Evolutionary conservation across 345 rosid genomes (phyloP).

Genomic region (Eucalyptus grandis): DNA sequence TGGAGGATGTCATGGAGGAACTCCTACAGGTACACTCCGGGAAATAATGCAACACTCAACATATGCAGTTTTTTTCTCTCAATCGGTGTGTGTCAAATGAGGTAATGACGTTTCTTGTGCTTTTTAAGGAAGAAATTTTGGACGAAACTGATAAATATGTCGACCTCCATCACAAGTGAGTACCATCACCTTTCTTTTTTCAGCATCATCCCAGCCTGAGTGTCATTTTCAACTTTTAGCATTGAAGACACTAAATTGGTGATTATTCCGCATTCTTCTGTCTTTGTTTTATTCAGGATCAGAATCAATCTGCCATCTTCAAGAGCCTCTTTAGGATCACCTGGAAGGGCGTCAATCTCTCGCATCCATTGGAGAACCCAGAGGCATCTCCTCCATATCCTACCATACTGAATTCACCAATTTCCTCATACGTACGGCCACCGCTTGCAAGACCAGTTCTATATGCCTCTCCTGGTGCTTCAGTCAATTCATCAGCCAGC

Average conservation of each 20-base stretch:
- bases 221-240: not conserved
- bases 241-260: not conserved
- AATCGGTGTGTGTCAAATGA: not conserved
- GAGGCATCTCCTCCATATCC: not conserved
- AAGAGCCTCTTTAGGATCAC: not conserved
- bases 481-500: not conserved
- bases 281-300: not conserved
- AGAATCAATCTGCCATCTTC: not conserved
- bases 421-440: not conserved
- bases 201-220: not conserved
- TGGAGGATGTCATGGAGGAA: slow-evolving; percentile 9
- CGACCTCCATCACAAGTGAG: slow-evolving; percentile 1
- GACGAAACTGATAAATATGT: slow-evolving; percentile 3
- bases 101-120: not conserved
- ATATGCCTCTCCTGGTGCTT: not conserved
- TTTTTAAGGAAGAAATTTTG: not conserved
- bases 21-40: not conserved
- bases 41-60: not conserved
- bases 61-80: not conserved
- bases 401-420: not conserved
- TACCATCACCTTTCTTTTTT: not conserved
- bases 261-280: not conserved
- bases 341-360: not conserved
- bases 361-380: not conserved
- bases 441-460: not conserved